Base-by-base conservation (phyloP, 148 eudicot species). In the Euryodendron excelsum region DNA sequence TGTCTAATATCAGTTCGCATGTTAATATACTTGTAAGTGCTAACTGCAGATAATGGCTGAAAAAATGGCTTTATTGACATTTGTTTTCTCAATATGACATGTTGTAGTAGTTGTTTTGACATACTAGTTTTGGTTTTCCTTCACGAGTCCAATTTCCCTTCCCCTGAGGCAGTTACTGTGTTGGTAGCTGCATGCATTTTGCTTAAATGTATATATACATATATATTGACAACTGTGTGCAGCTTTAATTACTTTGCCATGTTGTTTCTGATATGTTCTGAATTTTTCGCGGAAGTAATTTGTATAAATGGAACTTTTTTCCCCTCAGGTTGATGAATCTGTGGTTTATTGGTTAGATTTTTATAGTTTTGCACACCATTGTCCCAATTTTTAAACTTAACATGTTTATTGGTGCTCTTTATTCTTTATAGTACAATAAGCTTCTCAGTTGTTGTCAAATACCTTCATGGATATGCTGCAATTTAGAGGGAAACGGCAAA, bases 381-480 rank as follows among this genome's bases (percentile, higher is more conserved):
- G 74, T 82, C 23, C 66, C 53, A 13, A 63, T 75, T 20, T 58
- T 9, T 83, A 67, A 76, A 18, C 59, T 78, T 80, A 73, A 85
- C 82, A 71, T 82, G 67, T 72, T 82, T 78, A 25, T 83, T 85
- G 23, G 20, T 67, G 63, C 10, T 30, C 4, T 80, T 45, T 76
- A 65, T 69, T 76, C 56, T 77, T 81, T 47, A 50, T 83, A 93
- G 97, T 79, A 81, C 86, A 93, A 96, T 84, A 92, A 89, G 94
- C 90, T 93, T 81, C 83, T 72, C 77, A 82, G 86, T 65, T 85
- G 83, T 81, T 86, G 84, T 80, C 88, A 85, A 84, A 72, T 93
- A 80, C 99, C 99, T 25, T 84, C 88, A 21, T 89, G 98, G 98
- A 86, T 96, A 81, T 84, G 87, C 88, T 93, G 98, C 93, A 88